These are phyloP conservation scores for Gremmenia infestans DNA, from an alignment of 2,329 filamentous ascomycete genomes.

Conservation along the genomic window DNA sequence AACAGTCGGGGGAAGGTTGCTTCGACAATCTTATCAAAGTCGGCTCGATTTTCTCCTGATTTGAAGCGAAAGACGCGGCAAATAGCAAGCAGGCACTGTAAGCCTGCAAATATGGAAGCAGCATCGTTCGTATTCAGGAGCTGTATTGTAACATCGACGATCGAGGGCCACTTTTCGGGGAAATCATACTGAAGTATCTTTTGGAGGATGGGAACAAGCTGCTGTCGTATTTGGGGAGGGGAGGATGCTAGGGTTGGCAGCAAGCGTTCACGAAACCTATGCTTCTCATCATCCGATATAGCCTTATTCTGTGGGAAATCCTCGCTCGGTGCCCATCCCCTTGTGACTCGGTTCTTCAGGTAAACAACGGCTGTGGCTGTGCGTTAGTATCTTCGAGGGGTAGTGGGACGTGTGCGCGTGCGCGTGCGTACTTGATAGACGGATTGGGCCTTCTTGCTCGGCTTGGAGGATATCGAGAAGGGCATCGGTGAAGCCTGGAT, in stretches of 20 bases:
- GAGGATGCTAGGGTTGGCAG: slow-evolving; percentile 83
- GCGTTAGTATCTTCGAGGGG: slow-evolving; percentile 27
- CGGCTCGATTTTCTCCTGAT: slow-evolving; percentile 68
- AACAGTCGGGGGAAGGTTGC: slow-evolving; percentile 84
- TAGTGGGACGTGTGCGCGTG: slow-evolving; percentile 16
- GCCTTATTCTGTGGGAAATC: slow-evolving; percentile 62
- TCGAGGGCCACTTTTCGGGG: slow-evolving; percentile 87
- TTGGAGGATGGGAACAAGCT: slow-evolving; percentile 90
- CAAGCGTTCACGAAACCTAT: slow-evolving; percentile 78
- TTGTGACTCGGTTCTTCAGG: slow-evolving; percentile 93
- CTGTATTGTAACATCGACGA: slow-evolving; percentile 87
- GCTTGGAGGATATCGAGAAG: slow-evolving; percentile 85
- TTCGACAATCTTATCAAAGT: slow-evolving; percentile 93
- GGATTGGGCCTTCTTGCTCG: slow-evolving; percentile 79
- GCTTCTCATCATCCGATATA: slow-evolving; percentile 86
- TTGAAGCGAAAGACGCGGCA: slow-evolving; percentile 97
- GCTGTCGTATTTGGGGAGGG: slow-evolving; percentile 76
- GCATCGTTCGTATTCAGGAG: slow-evolving; percentile 83
- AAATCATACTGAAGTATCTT: slow-evolving; percentile 96
- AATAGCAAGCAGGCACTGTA: slow-evolving; percentile 90
- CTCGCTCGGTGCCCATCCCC: slow-evolving; percentile 79
- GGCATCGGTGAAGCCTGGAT: slow-evolving; percentile 84
- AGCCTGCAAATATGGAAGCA: slow-evolving; percentile 80
- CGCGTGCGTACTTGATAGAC: slow-evolving; percentile 73
- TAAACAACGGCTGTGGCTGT: slow-evolving; percentile 76